Evolutionary conservation across 305 asterid species (phyloP), one percentile per base, ranked within the genome.

Genomic region (Fraxinus platypoda): DNA sequence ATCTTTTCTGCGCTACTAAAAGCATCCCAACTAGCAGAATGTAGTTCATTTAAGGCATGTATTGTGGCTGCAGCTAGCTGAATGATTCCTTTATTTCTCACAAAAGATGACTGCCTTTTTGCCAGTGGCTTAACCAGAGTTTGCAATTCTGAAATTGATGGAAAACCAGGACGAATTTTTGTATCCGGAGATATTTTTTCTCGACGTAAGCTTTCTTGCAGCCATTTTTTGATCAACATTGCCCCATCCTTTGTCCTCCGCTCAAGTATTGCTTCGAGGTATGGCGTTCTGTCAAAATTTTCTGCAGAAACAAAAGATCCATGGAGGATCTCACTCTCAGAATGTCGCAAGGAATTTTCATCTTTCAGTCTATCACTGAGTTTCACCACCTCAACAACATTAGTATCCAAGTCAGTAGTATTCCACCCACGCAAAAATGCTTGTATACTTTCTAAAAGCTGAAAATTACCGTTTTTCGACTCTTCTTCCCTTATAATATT

Each of bases 1-100:
- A 94, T 94, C 90, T 91, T 96, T 94, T 96, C 98, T 2, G 98
- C 98, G 72, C 98, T 94, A 74, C 52, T 90, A 87, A 94, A 93
- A 75, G 98, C 98, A 85, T 92, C 97, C 97, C 97, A 96, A 80
- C 87, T 91, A 76, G 95, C 88, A 78, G 95, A 88, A 68, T 89
- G 83, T 38, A 78, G 80, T 85, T 92, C 95, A 57, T 93, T 95
- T 81, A 93, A 85, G 74, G 97, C 93, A 80, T 86, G 83, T 77
- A 90, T 59, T 25, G 95, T 84, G 70, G 98, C 98, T 31, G 93
- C 89, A 35, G 97, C 98, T 86, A 94, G 85, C 88, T 94, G 98
- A 83, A 96, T 84, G 38, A 96, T 93, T 73, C 98, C 99, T 89
- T 91, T 93, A 89, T 96, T 91, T 85, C 86, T 93, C 3, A 88